Evolutionary conservation across 495 filamentous ascomycete species (phyloP).

Genomic region (Margaritispora aquatica): DNA sequence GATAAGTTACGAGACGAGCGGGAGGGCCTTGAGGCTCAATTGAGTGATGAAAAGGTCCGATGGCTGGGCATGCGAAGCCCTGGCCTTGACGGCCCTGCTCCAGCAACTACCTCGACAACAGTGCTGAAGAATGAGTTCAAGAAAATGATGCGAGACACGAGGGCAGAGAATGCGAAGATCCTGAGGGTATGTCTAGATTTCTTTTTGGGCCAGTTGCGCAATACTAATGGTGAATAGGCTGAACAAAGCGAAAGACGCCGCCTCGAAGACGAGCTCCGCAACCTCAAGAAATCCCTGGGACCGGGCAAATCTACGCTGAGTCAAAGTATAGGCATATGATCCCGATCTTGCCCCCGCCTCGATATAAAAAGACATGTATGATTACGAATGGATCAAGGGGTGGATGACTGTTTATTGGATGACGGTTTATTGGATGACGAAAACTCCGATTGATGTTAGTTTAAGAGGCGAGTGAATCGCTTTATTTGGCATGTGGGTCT

Average conservation of each 20-base stretch:
- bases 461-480: not conserved
- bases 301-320: constrained; percentile 46
- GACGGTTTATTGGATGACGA: constrained; percentile 1
- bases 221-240: constrained; percentile 36
- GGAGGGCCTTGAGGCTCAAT: constrained; percentile 58
- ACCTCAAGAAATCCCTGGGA: constrained; percentile 20
- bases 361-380: constrained; percentile 3
- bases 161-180: constrained; percentile 61
- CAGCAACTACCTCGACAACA: constrained; percentile 54
- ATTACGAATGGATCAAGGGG: not conserved
- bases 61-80: constrained; percentile 55
- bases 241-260: constrained; percentile 68
- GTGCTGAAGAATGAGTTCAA: constrained; percentile 78
- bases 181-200: constrained; percentile 50
- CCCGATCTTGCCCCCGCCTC: not conserved
- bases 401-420: not conserved
- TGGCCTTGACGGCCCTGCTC: constrained; percentile 38
- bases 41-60: constrained; percentile 66
- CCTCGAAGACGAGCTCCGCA: constrained; percentile 44
- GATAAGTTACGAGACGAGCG: constrained; percentile 64
- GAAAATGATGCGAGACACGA: constrained; percentile 85
- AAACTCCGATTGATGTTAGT: not conserved
- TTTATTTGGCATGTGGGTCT: not conserved
- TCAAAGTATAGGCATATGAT: constrained; percentile 32
- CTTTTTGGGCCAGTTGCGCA: not conserved